Conservation (phyloP, 108 stramenopile species). For the Cyclostephanos tholiformis region DNA sequence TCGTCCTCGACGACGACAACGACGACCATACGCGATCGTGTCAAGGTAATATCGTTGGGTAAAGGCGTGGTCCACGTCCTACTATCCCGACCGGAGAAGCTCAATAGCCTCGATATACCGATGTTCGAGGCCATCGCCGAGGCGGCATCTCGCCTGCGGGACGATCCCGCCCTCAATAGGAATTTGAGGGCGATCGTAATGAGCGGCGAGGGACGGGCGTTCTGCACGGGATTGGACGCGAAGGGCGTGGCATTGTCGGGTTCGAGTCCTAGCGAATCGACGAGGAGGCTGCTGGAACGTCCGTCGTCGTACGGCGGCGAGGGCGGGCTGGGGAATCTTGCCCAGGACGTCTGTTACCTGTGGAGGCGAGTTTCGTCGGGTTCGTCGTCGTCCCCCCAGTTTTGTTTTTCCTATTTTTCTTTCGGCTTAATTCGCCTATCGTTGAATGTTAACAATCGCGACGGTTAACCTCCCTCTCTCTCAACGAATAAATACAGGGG, state of each 20-base stretch:
- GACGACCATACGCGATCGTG: constrained; percentile 26
- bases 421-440: no score
- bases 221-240: constrained; percentile 89
- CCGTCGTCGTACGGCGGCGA: constrained; percentile 57
- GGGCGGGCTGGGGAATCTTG: constrained; percentile 74
- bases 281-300: constrained; percentile 60
- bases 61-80: constrained; percentile 59
- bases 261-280: constrained; percentile 33
- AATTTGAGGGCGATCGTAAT: constrained; percentile 70
- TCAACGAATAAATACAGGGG: constrained; percentile 28
- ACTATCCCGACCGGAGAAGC: constrained; percentile 74
- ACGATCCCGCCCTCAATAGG: constrained; percentile 36
- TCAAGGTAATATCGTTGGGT: constrained; percentile 28
- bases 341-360: constrained; percentile 83
- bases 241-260: constrained; percentile 51
- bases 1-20: neutral
- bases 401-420: neutral
- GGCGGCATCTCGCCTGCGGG: constrained; percentile 47
- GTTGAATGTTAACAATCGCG: no score
- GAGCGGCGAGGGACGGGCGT: constrained; percentile 77
- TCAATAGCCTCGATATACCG: constrained; percentile 72
- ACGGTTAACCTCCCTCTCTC: no score
- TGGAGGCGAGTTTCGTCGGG: constrained; percentile 60
- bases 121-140: constrained; percentile 87
- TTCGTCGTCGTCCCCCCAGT: neutral